phyloP scores from a whole-genome alignment of 176 grass and related monocot species.

The Ensete glaucum region DNA sequence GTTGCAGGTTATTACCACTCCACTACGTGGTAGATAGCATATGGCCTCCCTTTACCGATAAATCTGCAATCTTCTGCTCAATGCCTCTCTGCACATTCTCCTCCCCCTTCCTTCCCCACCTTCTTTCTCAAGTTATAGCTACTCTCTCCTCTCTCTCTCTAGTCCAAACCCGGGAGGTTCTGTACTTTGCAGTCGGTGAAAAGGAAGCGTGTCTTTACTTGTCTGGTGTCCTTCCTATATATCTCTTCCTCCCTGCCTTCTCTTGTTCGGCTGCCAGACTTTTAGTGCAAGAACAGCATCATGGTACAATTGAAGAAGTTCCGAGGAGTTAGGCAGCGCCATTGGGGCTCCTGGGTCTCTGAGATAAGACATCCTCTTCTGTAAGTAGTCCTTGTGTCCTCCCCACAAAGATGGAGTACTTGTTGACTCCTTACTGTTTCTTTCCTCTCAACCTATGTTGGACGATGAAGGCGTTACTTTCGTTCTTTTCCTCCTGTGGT shows the following conservation, averaged over 20 bases:
- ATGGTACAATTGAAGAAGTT: constrained; percentile 99
- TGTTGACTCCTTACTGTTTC: neutral
- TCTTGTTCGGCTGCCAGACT: constrained; percentile 12
- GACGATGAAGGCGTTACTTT: too few species aligned
- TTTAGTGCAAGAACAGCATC: too few species aligned
- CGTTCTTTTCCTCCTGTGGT: neutral
- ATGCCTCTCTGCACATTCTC: neutral
- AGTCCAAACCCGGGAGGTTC: neutral
- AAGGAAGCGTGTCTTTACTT: neutral
- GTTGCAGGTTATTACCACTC: constrained; percentile 61
- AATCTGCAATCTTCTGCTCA: constrained; percentile 18
- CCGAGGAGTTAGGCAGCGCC: constrained; percentile 95
- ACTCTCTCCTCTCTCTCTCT: neutral
- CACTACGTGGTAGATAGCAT: constrained; percentile 26
- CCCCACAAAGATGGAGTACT: neutral
- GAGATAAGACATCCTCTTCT: constrained; percentile 98
- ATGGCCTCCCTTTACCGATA: constrained; percentile 39
- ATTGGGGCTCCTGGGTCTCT: constrained; percentile 99
- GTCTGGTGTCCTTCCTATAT: neutral
- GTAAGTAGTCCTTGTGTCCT: constrained; percentile 28
- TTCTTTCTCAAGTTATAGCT: neutral
- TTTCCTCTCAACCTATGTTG: too few species aligned
- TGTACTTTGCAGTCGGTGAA: neutral
- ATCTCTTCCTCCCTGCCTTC: neutral
- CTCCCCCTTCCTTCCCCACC: neutral